Evolutionary conservation across 805 yeast genomes (phyloP), one percentile per base, ranked within the genome.

Genomic region (Tetrapisispora taiwanensis): DNA sequence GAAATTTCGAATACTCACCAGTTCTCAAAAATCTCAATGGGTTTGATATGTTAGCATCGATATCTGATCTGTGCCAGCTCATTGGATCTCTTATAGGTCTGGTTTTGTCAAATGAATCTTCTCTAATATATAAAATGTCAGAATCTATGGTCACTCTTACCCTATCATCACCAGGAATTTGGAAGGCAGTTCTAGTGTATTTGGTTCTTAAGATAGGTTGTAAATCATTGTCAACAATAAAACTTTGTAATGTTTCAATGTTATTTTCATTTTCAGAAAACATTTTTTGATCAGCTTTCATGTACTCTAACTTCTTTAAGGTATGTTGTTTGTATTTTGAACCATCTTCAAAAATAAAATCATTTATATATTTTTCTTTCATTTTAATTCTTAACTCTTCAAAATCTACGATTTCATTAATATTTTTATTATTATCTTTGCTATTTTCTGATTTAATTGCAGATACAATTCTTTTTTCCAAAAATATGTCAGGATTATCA

Each of bases 121-220:
- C 98, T 55, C 97, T 78, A 48, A 90, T 81, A 59, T 85, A 89
- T 42, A 81, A 59, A 45, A 92, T 78, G 61, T 92, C 92, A 14
- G 94, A 82, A 66, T 90, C 97, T 50, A 90, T 85, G 36, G 85
- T 81, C 48, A 92, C 80, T 61, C 97, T 79, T 32, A 89, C 82
- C 58, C 90, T 77, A 62, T 89, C 94, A 62, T 92, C 97, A 46
- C 97, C 97, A 3, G 98, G 98, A 55, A 90, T 90, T 71, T 90
- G 97, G 71, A 92, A 90, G 2, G 97, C 97, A 6, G 95, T 85
- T 64, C 97, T 76, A 35, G 87, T 84, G 68, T 85, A 87, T 31
- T 81, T 76, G 10, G 96, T 76, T 68, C 97, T 79, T 60, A 92
- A 67, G 32, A 85, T 77, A 13, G 98, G 98, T 65, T 86, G 84